Percentiles rank a stretch among this genome's conserved stretches.
phyloP scores from a whole-genome alignment of 179 eudicot genomes.

The Silene coronaria region DNA sequence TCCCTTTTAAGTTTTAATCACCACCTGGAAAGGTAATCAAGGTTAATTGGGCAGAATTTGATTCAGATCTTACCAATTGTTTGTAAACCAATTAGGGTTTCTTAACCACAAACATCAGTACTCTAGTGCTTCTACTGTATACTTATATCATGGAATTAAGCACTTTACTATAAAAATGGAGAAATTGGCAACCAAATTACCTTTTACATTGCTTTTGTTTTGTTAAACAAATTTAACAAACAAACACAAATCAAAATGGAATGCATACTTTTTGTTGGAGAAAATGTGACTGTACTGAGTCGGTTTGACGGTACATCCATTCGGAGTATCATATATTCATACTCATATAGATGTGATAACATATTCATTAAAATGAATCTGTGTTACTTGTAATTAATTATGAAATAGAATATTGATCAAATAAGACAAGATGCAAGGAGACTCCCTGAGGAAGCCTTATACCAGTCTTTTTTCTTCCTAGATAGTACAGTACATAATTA shows the following conservation, averaged over 20 bases:
- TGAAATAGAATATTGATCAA: too few species aligned
- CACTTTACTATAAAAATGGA: not conserved
- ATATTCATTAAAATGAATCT: too few species aligned
- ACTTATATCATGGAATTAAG: not conserved
- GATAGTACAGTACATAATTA: too few species aligned
- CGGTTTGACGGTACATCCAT: not conserved
- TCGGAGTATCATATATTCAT: too few species aligned
- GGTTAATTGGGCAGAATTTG: conserved; percentile 14
- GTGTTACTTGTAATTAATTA: too few species aligned
- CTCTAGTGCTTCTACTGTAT: not conserved
- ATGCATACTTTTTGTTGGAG: not conserved
- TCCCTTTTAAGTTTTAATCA: conserved; percentile 21
- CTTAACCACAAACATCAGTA: not conserved
- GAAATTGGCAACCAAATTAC: not conserved
- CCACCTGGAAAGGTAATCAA: conserved; percentile 8
- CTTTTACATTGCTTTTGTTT: not conserved
- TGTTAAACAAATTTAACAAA: not conserved
- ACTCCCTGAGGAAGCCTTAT: too few species aligned
- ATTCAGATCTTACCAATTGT: conserved; percentile 23
- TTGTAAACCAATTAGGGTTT: not conserved
- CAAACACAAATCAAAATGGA: too few species aligned
- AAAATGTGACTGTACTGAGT: not conserved
- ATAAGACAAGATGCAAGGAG: too few species aligned
- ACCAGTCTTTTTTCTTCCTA: too few species aligned
- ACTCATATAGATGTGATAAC: too few species aligned